These are phyloP conservation scores for Monosporascus cannonballus DNA, from an alignment of 2,329 filamentous ascomycete genomes.

Conservation along the genomic window DNA sequence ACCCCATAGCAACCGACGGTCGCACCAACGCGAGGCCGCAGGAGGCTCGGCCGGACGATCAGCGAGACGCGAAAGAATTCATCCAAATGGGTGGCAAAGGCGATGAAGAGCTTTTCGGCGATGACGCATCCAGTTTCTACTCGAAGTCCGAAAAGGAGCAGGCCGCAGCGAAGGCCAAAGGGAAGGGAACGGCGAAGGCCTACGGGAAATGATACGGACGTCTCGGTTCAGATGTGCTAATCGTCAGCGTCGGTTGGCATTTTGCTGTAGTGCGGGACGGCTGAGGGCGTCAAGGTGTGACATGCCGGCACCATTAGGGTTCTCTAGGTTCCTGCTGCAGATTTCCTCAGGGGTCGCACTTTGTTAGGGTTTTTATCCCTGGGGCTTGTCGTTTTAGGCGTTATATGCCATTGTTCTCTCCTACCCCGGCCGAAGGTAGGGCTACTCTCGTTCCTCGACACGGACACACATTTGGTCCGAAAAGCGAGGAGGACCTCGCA, in stretches of 20 bases:
- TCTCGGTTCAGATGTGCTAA: neutral
- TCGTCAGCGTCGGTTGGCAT: too few relatives aligned
- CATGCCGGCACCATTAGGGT: too few relatives aligned
- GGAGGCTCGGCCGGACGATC: constrained; percentile 62
- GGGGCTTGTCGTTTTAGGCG: too few relatives aligned
- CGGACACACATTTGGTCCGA: too few relatives aligned
- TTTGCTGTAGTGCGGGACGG: neutral
- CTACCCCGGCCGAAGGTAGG: too few relatives aligned
- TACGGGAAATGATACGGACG: constrained; percentile 10
- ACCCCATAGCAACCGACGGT: constrained; percentile 38
- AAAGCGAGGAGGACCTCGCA: too few relatives aligned
- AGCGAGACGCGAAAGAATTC: constrained; percentile 69
- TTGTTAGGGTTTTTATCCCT: too few relatives aligned
- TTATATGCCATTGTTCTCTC: too few relatives aligned
- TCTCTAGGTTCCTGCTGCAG: too few relatives aligned
- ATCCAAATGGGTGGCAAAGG: constrained; percentile 80
- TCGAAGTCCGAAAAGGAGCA: constrained; percentile 30
- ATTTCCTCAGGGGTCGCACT: too few relatives aligned
- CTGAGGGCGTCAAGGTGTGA: neutral
- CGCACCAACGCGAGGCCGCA: constrained; percentile 35
- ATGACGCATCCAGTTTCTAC: constrained; percentile 52
- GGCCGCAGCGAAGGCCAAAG: constrained; percentile 17
- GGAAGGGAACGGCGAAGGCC: constrained; percentile 13
- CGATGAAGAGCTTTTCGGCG: constrained; percentile 69
- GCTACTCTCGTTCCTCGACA: too few relatives aligned